Evolutionary conservation across 2,329 filamentous ascomycete species (phyloP), one percentile per base, ranked within the genome.

Genomic region (Aspergillus intermedius): DNA sequence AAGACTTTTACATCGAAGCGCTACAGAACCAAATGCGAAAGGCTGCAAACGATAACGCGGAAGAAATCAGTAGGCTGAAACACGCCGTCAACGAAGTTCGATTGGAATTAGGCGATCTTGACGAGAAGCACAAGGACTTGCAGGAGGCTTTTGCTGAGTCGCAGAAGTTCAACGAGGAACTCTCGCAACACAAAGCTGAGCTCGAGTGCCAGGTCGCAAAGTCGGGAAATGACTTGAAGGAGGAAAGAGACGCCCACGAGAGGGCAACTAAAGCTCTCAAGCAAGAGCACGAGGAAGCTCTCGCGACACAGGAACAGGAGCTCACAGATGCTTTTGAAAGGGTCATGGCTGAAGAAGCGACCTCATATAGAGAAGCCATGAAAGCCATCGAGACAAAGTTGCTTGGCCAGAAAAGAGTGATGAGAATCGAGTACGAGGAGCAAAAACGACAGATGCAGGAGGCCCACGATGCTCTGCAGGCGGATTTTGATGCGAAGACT

Each of bases 1-100:
- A 79, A 57, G 76, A 80, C 43, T 73, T 69, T 45, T 75, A 80
- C 53, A 77, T 81, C 47, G 71, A 75, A 52, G 68, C 72, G 12
- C 56, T 80, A 52, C 75, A 75, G 48, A 69, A 72, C 21, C 76
- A 77, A 55, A 69, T 79, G 57, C 69, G 72, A 41, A 73, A 71
- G 42, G 66, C 75, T 15, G 72, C 74, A 42, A 72, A 72, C 46
- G 74, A 77, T 49, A 74, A 75, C 50, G 74, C 74, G 0, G 69
- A 71, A 42, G 77, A 81, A 54, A 71, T 67, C 45, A 62, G 65
- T 7, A 67, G 61, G 37, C 55, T 74, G 43, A 71, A 67, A 54
- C 68, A 69, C 42, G 69, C 62, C 34, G 68, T 74, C 51, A 75
- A 68, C 45, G 73, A 76, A 52, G 67, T 80, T 7, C 70, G 74